Evolutionary conservation across 169 alveolate species (phyloP), one percentile per base, ranked within the genome.

Genomic region (Plasmodium coatneyi): DNA sequence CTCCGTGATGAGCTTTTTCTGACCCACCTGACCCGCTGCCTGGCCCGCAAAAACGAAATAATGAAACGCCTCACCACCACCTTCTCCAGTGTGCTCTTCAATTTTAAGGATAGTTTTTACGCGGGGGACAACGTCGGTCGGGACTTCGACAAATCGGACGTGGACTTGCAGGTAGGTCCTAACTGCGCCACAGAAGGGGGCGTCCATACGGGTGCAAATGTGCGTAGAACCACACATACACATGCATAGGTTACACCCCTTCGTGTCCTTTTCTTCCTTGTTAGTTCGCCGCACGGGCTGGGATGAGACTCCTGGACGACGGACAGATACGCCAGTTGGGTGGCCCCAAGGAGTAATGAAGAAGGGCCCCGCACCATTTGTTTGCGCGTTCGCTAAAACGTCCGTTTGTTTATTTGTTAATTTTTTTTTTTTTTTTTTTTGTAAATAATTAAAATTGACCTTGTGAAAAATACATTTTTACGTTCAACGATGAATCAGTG

Each of bases 101-200:
- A 84, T 72, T 71, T 5, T 30, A 4, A 56, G 25, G 22, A 84
- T 1, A 84, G 92, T 14, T 84, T 84, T 30, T 84, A 84, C 54
- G 84, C 76, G n/a, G 92, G 92, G 12, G 66, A 84, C 39, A 84
- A 84, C 60, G 49, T 72, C 19, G 92, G 92, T 32, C 81, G 92
- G 10, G 74, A 25, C 16, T 84, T 71, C 25, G 92, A 84, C 39
- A 9, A 46, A 0, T 84, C 92, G 43, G 82, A 84, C 22, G 30
- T 84, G 16, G 92, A 84, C 25, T 46, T 25, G 34, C 46, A 84
- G 92, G 92, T 84, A 84, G 39, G 60, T 25, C 10, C n/a, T 0
- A 12, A 12, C 56, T 1, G 56, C n/a, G 52, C n/a, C 56, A 43
- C 54, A 3, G 54, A 10, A 43, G 10, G 54, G n/a, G 54, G 54